Evolutionary conservation across 768 basidiomycete species (phyloP).

Genomic region (Auriscalpium microsporum): DNA sequence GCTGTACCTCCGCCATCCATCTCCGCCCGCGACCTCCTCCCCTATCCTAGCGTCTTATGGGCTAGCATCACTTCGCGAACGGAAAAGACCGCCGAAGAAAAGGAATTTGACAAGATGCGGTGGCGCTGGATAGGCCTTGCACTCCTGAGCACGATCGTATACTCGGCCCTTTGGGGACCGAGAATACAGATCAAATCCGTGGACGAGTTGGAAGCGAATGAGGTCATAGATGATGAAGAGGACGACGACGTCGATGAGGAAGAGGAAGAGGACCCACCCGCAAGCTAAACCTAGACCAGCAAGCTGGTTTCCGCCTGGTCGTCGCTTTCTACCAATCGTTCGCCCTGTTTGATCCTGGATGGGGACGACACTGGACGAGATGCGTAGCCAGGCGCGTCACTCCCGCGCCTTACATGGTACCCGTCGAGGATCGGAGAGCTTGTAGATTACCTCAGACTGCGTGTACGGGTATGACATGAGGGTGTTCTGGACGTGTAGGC

Average conservation of each 20-base stretch:
- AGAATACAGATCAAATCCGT: background rate
- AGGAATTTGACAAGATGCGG: slow-evolving; percentile 38
- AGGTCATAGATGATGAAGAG: slow-evolving; percentile 14
- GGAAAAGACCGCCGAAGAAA: slow-evolving; percentile 33
- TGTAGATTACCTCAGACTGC: too few species aligned
- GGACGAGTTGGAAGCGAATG: slow-evolving; percentile 2
- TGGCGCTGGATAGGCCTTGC: slow-evolving; percentile 47
- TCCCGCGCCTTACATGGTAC: too few species aligned
- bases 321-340: too few species aligned
- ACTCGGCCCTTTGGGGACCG: slow-evolving; percentile 19
- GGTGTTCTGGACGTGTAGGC: too few species aligned
- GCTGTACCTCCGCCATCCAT: slow-evolving; percentile 31
- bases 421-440: too few species aligned
- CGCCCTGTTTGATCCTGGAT: too few species aligned
- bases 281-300: too few species aligned
- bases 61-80: slow-evolving; percentile 18
- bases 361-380: too few species aligned
- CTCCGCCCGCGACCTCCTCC: slow-evolving; percentile 6
- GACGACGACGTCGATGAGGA: slow-evolving; percentile 9
- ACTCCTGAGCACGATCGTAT: slow-evolving; percentile 31
- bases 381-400: too few species aligned
- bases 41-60: slow-evolving; percentile 18
- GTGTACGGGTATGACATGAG: too few species aligned
- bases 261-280: slow-evolving; percentile 8
- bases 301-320: too few species aligned